Conservation (phyloP, 164 flowering plant species). For the Hamamelis virginiana region DNA sequence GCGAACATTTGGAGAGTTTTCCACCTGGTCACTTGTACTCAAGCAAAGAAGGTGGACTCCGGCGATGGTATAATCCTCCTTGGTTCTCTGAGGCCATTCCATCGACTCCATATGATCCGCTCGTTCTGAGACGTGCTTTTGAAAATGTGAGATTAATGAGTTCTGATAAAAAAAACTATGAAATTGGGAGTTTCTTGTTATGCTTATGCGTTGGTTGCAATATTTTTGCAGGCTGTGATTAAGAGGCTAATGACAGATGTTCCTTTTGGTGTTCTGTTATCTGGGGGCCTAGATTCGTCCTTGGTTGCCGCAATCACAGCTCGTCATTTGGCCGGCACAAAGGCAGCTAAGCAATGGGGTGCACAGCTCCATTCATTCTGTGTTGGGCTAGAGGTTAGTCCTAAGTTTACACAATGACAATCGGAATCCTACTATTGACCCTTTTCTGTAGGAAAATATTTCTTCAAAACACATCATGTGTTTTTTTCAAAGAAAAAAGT, state of each 20-base stretch:
- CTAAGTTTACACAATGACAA: background rate
- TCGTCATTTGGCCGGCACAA: conserved; percentile 75
- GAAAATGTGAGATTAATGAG: conserved; percentile 53
- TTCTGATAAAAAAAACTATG: background rate
- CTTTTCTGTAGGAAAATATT: too few species aligned
- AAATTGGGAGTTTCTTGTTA: background rate
- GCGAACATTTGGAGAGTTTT: conserved; percentile 82
- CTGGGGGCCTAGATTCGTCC: conserved; percentile 94
- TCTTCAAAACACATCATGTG: too few species aligned
- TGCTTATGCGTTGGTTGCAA: background rate
- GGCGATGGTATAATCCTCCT: conserved; percentile 83
- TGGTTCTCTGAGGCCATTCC: conserved; percentile 84
- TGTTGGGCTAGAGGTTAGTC: conserved; percentile 80
- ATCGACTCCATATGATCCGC: conserved; percentile 82
- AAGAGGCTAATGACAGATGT: conserved; percentile 98
- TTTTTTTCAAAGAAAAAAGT: too few species aligned
- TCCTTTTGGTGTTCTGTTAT: conserved; percentile 85
- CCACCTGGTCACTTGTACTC: conserved; percentile 96
- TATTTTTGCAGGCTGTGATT: conserved; percentile 69
- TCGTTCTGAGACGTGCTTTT: conserved; percentile 71
- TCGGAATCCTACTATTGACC: too few species aligned
- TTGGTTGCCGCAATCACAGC: conserved; percentile 82
- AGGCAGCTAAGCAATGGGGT: conserved; percentile 92
- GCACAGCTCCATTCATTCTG: conserved; percentile 92
- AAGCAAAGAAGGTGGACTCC: conserved; percentile 68